phyloP scores from a whole-genome alignment of 2,329 filamentous ascomycete species.

The Fusarium sp. region DNA sequence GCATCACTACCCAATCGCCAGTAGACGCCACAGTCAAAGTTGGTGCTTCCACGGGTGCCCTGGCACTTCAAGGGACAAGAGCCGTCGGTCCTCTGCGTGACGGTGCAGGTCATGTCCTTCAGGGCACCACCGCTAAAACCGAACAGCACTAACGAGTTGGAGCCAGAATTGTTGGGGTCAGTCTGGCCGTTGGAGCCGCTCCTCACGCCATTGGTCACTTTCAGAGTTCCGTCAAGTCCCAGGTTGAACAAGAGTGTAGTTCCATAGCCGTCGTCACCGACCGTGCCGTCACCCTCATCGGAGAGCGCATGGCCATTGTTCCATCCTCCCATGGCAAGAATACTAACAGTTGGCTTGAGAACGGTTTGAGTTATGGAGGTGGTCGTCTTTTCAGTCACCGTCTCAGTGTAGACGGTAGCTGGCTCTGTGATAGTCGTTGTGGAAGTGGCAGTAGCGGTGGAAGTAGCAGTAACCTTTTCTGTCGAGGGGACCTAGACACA shows the following conservation, averaged over 20 bases:
- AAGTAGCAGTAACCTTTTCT: not conserved
- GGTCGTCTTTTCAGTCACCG: not conserved
- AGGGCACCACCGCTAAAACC: not conserved
- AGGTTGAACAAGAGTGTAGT: not conserved
- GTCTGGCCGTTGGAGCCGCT: not conserved
- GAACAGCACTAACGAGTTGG: not conserved
- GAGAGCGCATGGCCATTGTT: not conserved
- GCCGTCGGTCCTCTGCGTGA: not conserved
- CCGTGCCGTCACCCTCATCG: not conserved
- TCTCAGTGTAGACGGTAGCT: not conserved
- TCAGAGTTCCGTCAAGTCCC: not conserved
- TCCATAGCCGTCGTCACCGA: not conserved
- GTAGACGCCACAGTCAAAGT: not conserved
- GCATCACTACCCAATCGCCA: not conserved
- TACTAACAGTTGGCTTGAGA: not conserved
- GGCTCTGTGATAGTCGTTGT: not conserved
- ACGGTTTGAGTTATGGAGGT: not conserved
- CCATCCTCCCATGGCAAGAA: not conserved
- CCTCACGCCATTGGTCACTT: not conserved
- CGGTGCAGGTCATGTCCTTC: not conserved
- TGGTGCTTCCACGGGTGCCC: not conserved
- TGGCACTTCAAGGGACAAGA: not conserved
- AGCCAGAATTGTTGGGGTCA: not conserved
- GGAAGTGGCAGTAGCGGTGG: not conserved
- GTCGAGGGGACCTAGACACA: not conserved